Base-by-base conservation (phyloP, 106 monocot species). In the Cymbidium sinense region DNA sequence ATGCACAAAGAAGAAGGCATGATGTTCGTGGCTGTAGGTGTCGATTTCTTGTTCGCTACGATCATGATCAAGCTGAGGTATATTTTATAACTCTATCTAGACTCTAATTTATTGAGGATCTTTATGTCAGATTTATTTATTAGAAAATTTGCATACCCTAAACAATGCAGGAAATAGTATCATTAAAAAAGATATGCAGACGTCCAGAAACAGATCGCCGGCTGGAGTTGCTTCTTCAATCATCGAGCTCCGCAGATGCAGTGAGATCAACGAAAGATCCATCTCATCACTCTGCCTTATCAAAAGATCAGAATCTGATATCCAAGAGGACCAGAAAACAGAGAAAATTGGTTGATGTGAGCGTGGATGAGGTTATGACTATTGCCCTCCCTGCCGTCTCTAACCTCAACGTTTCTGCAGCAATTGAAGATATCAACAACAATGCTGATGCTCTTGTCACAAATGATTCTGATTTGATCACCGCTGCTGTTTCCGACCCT, bases 31-130 rank as follows among this genome's bases (percentile, higher is more conserved):
- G 99, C 31, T 99, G 99, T 65, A 84, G 98, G 34, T 99, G 98
- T 79, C 84, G 98, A 31, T 99, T 99, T 70, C 84, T 99, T 2
- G 94, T 99, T 19, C 98, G 90, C 34, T 99, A 99, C 82, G 92
- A 92, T 78, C 94, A 99, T 82, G 98, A 99, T 84, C 88, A 92
- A 13, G 89, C 92, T 33, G 98, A 99, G 94, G 98, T 95, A 81
- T 28, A 47, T 44, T 13, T 74, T 44, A 2, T 28, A 35, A 18
- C 39, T 37, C 21, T 20, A 20, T 37, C n/a, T n/a, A n/a, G n/a
- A 10, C 0, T 39, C 7, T 18, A 0, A 70, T 70, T 70, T 36
- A 12, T 34, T 69, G 8, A 64, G 64, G 64, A 3, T 3, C 64
- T 23, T 2, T n/a, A n/a, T n/a, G n/a, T n/a, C n/a, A n/a, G n/a